A percentile compares a stretch with the other conserved stretches of the same genome.
phyloP scores from a whole-genome alignment of 768 basidiomycete genomes.

The Lactarius sp. region DNA sequence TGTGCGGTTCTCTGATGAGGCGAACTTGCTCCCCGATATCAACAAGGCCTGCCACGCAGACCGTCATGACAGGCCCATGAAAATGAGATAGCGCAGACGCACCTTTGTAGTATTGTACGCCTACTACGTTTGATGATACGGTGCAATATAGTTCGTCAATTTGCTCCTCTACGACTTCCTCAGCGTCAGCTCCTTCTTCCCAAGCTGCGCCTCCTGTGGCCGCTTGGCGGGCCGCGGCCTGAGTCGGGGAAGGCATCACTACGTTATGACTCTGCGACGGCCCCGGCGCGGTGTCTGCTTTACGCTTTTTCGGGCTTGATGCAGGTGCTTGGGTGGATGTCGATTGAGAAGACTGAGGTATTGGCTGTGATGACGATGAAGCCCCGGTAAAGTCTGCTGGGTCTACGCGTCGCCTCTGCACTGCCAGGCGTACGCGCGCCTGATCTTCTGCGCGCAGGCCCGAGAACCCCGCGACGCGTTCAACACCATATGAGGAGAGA shows the following conservation, averaged over 20 bases:
- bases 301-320: slow-evolving; percentile 44
- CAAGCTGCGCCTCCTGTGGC: slow-evolving; percentile 20
- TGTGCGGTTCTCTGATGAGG: slow-evolving; percentile 60
- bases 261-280: slow-evolving; percentile 14
- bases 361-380: slow-evolving; percentile 10
- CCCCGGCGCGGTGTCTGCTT: slow-evolving; percentile 30
- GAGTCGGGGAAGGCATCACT: slow-evolving; percentile 22
- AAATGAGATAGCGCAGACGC: slow-evolving; percentile 3
- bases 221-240: slow-evolving; percentile 19
- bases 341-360: slow-evolving; percentile 10
- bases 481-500: slow-evolving; percentile 11
- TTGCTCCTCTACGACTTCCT: slow-evolving; percentile 21
- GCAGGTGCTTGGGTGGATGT: slow-evolving; percentile 14
- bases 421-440: slow-evolving; percentile 54
- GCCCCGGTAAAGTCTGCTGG: slow-evolving; percentile 51
- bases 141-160: slow-evolving; percentile 66
- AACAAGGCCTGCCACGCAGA: slow-evolving; percentile 54
- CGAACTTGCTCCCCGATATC: slow-evolving; percentile 73
- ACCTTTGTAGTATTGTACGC: slow-evolving; percentile 81
- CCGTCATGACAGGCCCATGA: neutral
- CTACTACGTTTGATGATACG: slow-evolving; percentile 62
- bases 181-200: slow-evolving; percentile 22
- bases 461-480: slow-evolving; percentile 4
- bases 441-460: slow-evolving; percentile 49
- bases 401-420: slow-evolving; percentile 50